Evolutionary conservation across 495 filamentous ascomycete species (phyloP), one percentile per base, ranked within the genome.

Genomic region (Opeltia flavorubescens): DNA sequence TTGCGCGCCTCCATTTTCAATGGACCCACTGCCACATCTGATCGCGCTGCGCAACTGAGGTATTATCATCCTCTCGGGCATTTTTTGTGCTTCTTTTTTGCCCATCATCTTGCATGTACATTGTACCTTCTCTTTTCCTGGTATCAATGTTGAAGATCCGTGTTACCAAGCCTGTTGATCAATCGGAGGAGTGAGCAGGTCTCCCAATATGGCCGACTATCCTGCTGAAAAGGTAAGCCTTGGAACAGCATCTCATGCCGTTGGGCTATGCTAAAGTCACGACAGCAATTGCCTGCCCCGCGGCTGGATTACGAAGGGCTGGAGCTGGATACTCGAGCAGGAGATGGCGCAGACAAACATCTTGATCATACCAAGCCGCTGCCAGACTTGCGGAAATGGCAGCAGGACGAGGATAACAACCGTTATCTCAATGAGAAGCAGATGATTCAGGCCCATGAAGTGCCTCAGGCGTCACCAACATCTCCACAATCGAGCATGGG

Each of bases 291-390:
- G 48, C 44, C 54, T 1, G 26, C 51, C 35, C 39, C 44, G 4
- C 11, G 39, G 18, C 23, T 27, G 38, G 52, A 57, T 33, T 57
- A 49, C 20, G 55, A 52, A 29, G 55, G 55, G 26, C 52, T 57
- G 0, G 50, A 57, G 44, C 41, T 57, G 9, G 55, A 57, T 42
- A 52, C 55, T 29, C 41, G 55, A 47, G 47, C 52, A 3, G 43
- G 34, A 21, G 53, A 57, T 13, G 50, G 47, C 36, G 21, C 23
- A 38, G 48, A 53, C 20, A 46, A 35, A 29, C 39, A 45, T 17
- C 17, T 48, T 13, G 38, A 38, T 29, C 21, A 40, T 9, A 42
- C 46, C 26, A 49, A 28, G 26, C 45, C 48, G 20, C 26, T 30
- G 15, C 44, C 44, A 41, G 43, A 39, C 28, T 46, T 43, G 15